Evolutionary conservation across 2,329 filamentous ascomycete genomes (phyloP).

Genomic region (Epichloe hybrida): DNA sequence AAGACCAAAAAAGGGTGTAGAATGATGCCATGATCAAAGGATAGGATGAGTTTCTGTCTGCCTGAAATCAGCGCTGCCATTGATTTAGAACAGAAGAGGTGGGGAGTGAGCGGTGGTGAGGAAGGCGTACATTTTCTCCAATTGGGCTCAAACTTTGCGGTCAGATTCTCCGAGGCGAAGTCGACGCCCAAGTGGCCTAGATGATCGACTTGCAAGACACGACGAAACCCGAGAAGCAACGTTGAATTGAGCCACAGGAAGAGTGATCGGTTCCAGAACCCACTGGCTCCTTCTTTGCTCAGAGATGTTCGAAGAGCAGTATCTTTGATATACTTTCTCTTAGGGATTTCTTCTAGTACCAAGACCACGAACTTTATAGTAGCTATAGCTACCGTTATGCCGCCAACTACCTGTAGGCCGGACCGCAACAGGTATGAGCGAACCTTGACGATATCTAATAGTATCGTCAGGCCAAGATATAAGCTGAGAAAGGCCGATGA

Average conservation of each 20-base stretch:
- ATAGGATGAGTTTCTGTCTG: neutral
- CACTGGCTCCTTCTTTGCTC: conserved; percentile 12
- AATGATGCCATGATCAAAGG: conserved; percentile 6
- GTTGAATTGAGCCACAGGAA: conserved; percentile 17
- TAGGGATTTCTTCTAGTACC: conserved; percentile 20
- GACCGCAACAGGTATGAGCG: conserved; percentile 15
- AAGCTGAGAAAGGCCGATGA: conserved; percentile 27
- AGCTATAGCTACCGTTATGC: conserved; percentile 16
- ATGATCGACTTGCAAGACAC: conserved; percentile 18
- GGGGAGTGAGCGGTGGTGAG: neutral
- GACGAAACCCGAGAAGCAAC: conserved; percentile 17
- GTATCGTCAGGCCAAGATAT: conserved; percentile 24
- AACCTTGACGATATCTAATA: conserved; percentile 26
- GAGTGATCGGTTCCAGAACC: conserved; percentile 11
- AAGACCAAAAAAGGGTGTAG: conserved; percentile 5
- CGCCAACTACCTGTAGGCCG: neutral
- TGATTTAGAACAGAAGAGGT: neutral
- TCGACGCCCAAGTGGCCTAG: conserved; percentile 8
- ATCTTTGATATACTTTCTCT: neutral
- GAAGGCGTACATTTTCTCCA: neutral
- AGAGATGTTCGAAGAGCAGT: neutral
- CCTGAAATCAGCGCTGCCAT: neutral
- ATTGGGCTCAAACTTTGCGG: neutral
- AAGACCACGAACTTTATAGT: conserved; percentile 20
- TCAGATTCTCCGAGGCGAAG: neutral